These are phyloP conservation scores for Moesziomyces sp. DNA, from an alignment of 1,284 basidiomycete genomes.

Conservation along the genomic window DNA sequence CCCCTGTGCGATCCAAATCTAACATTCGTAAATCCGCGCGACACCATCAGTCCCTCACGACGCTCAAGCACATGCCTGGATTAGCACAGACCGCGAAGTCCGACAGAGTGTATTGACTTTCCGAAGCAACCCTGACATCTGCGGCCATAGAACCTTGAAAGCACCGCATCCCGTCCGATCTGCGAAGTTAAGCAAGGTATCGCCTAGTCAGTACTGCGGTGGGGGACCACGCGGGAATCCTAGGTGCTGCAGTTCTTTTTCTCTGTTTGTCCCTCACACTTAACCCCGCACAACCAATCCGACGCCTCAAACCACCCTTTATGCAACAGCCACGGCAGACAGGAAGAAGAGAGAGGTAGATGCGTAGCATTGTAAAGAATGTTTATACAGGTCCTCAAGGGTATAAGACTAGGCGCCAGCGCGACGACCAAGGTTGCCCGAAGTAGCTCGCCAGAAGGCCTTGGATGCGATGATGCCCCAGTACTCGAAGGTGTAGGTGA, in stretches of 20 bases:
- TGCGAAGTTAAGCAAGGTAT: conserved; percentile 82
- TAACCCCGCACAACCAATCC: too few species aligned
- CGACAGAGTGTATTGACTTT: too few species aligned
- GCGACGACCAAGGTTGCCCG: conserved; percentile 49
- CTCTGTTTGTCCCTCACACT: too few species aligned
- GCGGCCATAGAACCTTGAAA: conserved; percentile 82
- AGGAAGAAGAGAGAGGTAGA: too few species aligned
- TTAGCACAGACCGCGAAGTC: too few species aligned
- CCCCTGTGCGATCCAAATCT: too few species aligned
- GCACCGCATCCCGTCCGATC: conserved; percentile 83
- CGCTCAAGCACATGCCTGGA: too few species aligned
- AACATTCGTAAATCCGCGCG: too few species aligned
- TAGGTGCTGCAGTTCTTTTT: conserved; percentile 68
- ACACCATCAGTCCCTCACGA: too few species aligned
- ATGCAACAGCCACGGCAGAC: too few species aligned
- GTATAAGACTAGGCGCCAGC: conserved; percentile 27
- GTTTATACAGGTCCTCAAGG: not conserved
- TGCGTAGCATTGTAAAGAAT: too few species aligned
- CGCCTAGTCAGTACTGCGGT: conserved; percentile 84
- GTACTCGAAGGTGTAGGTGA: conserved; percentile 59
- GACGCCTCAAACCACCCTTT: too few species aligned
- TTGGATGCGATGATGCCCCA: conserved; percentile 58
- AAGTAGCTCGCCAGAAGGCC: conserved; percentile 53
- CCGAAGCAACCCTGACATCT: conserved; percentile 69
- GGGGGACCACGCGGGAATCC: conserved; percentile 85